phyloP scores from a whole-genome alignment of 139 green algal genomes.

The Picochlorum sp. region DNA sequence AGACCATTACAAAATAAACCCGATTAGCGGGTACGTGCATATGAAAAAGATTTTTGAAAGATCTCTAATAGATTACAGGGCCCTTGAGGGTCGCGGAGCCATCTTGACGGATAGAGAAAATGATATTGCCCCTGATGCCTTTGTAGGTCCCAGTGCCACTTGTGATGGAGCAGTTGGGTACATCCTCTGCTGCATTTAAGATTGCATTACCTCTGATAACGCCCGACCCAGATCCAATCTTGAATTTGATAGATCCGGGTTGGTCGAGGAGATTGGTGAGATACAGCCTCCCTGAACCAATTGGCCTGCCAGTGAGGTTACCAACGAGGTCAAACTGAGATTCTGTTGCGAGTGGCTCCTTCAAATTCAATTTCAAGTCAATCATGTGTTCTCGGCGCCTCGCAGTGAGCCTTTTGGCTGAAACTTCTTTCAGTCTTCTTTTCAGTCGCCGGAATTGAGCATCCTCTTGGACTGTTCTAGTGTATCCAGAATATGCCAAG shows the following conservation, averaged over 20 bases:
- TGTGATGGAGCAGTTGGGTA: neutral
- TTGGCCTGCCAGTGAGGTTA: neutral
- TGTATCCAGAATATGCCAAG: neutral
- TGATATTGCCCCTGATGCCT: constrained; percentile 13
- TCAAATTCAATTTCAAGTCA: neutral
- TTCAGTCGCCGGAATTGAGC: neutral
- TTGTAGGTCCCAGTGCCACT: constrained; percentile 6
- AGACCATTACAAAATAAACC: too few relatives aligned
- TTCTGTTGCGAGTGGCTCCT: neutral
- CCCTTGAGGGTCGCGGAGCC: neutral
- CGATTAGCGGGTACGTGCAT: too few relatives aligned
- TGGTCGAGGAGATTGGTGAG: neutral
- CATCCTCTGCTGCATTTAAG: neutral
- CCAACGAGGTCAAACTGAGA: neutral
- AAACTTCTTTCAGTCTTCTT: neutral
- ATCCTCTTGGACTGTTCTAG: neutral
- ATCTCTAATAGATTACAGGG: neutral
- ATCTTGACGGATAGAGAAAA: neutral
- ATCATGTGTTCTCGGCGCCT: neutral
- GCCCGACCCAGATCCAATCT: neutral
- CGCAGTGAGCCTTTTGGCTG: neutral
- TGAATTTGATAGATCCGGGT: neutral
- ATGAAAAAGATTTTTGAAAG: too few relatives aligned
- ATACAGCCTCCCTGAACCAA: neutral
- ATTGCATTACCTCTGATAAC: constrained; percentile 3